Conservation (phyloP, 208 protist genomes). For the Leptomonas seymouri region DNA sequence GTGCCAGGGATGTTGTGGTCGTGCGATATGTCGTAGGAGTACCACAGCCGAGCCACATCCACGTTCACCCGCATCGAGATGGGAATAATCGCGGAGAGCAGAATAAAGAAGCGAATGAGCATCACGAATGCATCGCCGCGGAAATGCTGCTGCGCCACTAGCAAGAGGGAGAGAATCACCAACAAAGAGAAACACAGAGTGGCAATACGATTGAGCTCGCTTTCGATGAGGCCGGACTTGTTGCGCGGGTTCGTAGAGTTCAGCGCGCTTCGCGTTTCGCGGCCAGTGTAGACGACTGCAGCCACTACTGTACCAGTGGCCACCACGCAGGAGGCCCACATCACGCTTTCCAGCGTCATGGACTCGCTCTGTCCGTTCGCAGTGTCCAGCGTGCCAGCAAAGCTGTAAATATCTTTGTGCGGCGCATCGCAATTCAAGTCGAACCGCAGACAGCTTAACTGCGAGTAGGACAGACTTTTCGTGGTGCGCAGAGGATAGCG, state of each 20-base stretch:
- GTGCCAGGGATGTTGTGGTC: slow-evolving; percentile 86
- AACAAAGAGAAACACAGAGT: slow-evolving; percentile 89
- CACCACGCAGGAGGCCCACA: slow-evolving; percentile 98
- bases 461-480: slow-evolving; percentile 35
- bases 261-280: slow-evolving; percentile 95
- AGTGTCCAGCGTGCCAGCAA: slow-evolving; percentile 87
- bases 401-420: slow-evolving; percentile 98
- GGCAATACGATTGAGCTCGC: slow-evolving; percentile 96
- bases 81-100: slow-evolving; percentile 99
- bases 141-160: slow-evolving; percentile 72
- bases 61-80: slow-evolving; percentile 98
- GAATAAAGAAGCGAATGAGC: slow-evolving; percentile 95
- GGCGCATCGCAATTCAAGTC: slow-evolving; percentile 78
- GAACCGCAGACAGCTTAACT: slow-evolving; percentile 44
- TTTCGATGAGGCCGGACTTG: slow-evolving; percentile 95
- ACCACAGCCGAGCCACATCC: slow-evolving; percentile 98
- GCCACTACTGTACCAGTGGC: slow-evolving; percentile 87
- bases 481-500: slow-evolving; percentile 69
- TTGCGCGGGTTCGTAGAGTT: slow-evolving; percentile 92
- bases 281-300: slow-evolving; percentile 94
- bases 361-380: slow-evolving; percentile 67
- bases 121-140: slow-evolving; percentile 89
- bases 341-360: slow-evolving; percentile 94
- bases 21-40: slow-evolving; percentile 92
- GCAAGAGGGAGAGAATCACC: slow-evolving; percentile 61